These are phyloP conservation scores for Moringa oleifera DNA, from an alignment of 345 rosid species.

Conservation along the genomic window DNA sequence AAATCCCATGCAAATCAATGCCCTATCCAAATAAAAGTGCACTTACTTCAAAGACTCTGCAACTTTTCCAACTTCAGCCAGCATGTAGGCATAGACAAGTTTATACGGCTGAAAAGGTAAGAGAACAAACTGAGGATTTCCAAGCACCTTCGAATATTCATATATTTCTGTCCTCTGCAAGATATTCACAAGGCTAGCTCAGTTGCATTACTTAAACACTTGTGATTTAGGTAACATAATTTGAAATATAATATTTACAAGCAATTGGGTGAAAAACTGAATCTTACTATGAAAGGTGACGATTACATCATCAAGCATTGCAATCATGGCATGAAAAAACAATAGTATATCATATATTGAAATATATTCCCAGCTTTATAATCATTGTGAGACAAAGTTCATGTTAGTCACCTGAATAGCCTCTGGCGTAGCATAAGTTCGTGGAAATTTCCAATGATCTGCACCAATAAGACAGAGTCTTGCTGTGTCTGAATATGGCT, in stretches of 20 bases:
- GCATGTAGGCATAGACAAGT: constrained; percentile 89
- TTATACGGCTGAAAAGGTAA: constrained; percentile 95
- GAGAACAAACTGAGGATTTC: constrained; percentile 88
- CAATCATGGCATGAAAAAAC: no score
- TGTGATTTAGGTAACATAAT: no score
- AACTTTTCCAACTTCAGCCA: constrained; percentile 93
- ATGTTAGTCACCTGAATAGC: constrained; percentile 63
- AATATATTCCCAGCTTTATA: constrained; percentile 59
- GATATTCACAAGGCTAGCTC: constrained; percentile 16
- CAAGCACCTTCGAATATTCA: constrained; percentile 91
- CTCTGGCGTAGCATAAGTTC: constrained; percentile 73
- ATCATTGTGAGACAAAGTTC: constrained; percentile 27
- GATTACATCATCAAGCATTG: no score
- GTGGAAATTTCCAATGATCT: constrained; percentile 80
- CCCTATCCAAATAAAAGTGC: constrained; percentile 35
- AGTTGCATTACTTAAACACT: neutral
- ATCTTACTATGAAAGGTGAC: no score
- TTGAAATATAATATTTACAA: no score
- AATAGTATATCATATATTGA: no score
- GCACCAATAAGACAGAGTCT: constrained; percentile 79
- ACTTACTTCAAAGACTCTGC: constrained; percentile 91
- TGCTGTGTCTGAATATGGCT: constrained; percentile 71
- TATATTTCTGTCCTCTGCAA: constrained; percentile 97
- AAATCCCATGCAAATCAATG: constrained; percentile 43
- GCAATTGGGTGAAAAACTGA: no score